Conservation (phyloP, 2,329 filamentous ascomycete genomes). For the Pseudocercospora fuligena region DNA sequence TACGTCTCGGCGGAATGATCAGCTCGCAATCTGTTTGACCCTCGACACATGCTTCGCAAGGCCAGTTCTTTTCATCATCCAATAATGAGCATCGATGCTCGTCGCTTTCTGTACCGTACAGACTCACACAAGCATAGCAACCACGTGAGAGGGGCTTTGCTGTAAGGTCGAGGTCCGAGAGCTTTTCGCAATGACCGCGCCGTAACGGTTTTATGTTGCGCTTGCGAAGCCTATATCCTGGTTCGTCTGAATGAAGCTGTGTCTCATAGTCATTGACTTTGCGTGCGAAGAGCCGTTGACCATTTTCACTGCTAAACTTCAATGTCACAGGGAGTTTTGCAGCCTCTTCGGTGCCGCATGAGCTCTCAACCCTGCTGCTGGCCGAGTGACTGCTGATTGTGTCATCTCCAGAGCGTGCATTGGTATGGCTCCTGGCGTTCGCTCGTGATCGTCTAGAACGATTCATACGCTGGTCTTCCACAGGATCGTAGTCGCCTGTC, state of each 20-base stretch:
- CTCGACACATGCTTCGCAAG: conserved; percentile 43
- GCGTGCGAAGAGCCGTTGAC: not conserved
- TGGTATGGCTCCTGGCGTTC: not conserved
- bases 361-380: not conserved
- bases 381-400: not conserved
- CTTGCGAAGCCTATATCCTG: conserved; percentile 1
- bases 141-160: conserved; percentile 28
- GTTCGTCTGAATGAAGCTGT: not conserved
- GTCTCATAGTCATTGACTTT: not conserved
- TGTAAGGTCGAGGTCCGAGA: conserved; percentile 17
- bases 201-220: not conserved
- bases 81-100: conserved; percentile 41
- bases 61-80: conserved; percentile 42
- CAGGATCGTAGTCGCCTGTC: conserved; percentile 43
- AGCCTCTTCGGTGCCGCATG: not conserved
- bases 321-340: not conserved
- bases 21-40: conserved; percentile 44
- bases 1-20: conserved; percentile 39
- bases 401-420: not conserved
- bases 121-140: conserved; percentile 19
- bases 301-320: not conserved
- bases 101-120: conserved; percentile 9
- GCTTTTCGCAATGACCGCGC: not conserved
- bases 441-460: conserved; percentile 4
- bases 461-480: conserved; percentile 16